phyloP scores from a whole-genome alignment of 176 grass and related monocot genomes.

The Aegilops speltoides region DNA sequence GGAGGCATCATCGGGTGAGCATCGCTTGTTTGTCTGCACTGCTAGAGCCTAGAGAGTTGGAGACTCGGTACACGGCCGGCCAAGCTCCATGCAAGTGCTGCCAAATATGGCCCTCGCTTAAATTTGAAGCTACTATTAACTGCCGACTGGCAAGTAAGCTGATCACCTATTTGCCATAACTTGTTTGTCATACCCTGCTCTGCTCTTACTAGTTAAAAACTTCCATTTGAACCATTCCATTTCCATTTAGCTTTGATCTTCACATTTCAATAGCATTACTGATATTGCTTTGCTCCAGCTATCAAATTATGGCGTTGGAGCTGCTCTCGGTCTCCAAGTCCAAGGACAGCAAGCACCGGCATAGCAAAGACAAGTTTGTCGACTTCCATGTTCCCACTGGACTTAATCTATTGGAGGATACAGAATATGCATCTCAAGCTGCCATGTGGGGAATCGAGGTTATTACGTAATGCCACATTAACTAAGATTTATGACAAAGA shows the following conservation, averaged over 20 bases:
- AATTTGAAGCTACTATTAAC: constrained; percentile 15
- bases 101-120: not conserved
- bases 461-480: constrained; percentile 25
- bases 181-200: not conserved
- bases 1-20: constrained; percentile 95
- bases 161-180: not conserved
- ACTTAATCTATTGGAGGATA: constrained; percentile 79
- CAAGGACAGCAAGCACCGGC: constrained; percentile 33
- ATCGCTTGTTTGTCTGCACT: not conserved
- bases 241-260: constrained; percentile 7
- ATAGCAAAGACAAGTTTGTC: constrained; percentile 48
- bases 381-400: constrained; percentile 84
- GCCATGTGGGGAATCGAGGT: constrained; percentile 97
- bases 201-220: not conserved
- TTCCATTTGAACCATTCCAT: not conserved
- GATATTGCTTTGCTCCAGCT: constrained; percentile 47
- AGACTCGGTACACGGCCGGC: not conserved
- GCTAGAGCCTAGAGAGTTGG: not conserved
- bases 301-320: constrained; percentile 78
- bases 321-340: constrained; percentile 61
- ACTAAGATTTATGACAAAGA: constrained; percentile 8
- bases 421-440: constrained; percentile 84
- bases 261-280: not conserved
- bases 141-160: not conserved
- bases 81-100: not conserved